phyloP scores from a whole-genome alignment of 768 basidiomycete species.

The Dioszegia aurantiaca region DNA sequence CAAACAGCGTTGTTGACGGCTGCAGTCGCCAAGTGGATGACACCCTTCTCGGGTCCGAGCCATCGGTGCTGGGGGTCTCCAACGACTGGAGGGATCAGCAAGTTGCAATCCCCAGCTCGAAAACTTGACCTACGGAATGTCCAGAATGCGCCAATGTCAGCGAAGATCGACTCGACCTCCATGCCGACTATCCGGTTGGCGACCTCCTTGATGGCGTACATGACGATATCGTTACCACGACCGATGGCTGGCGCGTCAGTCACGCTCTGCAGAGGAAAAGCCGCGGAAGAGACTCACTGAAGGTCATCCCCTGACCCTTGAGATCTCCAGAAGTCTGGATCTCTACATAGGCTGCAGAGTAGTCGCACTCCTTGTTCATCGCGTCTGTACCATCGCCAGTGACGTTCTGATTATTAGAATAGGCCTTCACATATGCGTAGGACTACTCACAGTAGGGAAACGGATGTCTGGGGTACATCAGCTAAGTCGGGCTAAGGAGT shows the following conservation, averaged over 20 bases:
- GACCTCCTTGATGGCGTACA: slow-evolving; percentile 72
- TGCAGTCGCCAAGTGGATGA: slow-evolving; percentile 83
- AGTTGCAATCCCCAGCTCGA: background rate
- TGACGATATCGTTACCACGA: slow-evolving; percentile 91
- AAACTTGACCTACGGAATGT: slow-evolving; percentile 57
- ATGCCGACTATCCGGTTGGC: slow-evolving; percentile 78
- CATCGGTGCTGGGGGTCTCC: slow-evolving; percentile 88
- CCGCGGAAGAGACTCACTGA: slow-evolving; percentile 35
- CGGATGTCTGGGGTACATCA: slow-evolving; percentile 65
- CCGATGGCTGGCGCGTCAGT: slow-evolving; percentile 41
- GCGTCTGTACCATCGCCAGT: slow-evolving; percentile 92
- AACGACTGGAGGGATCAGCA: slow-evolving; percentile 56
- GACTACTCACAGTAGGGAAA: slow-evolving; percentile 65
- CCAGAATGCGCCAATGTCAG: slow-evolving; percentile 88
- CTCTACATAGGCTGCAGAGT: slow-evolving; percentile 86
- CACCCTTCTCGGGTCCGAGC: slow-evolving; percentile 94
- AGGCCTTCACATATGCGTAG: background rate
- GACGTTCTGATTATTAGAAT: slow-evolving; percentile 56
- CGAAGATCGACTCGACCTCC: slow-evolving; percentile 75
- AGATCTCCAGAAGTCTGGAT: slow-evolving; percentile 69
- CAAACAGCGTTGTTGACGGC: slow-evolving; percentile 90
- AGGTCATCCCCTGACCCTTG: slow-evolving; percentile 63
- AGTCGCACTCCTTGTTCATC: slow-evolving; percentile 95
- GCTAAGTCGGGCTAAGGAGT: background rate
- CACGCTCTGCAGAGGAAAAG: background rate